Conservation (phyloP, 306 rosid species). For the Geum urbanum region DNA sequence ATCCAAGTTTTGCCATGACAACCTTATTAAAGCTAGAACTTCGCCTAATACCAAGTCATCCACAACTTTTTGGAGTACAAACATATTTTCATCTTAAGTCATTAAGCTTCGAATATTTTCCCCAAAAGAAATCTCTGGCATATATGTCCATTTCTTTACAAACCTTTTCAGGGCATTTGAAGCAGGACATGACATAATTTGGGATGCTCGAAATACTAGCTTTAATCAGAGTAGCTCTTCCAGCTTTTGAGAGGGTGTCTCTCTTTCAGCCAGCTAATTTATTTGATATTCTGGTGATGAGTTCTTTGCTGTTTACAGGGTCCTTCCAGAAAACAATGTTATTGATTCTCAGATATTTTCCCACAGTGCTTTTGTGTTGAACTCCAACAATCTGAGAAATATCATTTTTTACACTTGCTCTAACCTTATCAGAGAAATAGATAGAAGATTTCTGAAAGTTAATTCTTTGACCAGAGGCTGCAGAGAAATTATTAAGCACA, state of each 20-base stretch:
- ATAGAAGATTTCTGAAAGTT: neutral
- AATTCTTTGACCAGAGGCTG: neutral
- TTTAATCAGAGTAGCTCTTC: neutral
- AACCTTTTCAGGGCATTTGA: neutral
- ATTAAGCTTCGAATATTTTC: no score
- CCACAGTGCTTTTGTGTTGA: neutral
- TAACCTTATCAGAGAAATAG: neutral
- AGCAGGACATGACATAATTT: neutral
- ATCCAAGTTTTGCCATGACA: neutral
- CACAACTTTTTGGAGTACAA: neutral
- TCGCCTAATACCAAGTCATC: neutral
- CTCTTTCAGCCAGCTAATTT: no score
- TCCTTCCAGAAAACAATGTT: neutral
- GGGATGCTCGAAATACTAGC: neutral
- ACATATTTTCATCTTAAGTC: neutral
- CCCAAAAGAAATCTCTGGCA: neutral
- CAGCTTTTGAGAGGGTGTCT: no score
- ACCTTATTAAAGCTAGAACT: neutral
- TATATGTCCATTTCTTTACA: neutral
- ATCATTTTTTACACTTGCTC: neutral
- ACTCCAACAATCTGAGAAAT: neutral
- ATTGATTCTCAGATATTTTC: neutral
- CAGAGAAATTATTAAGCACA: no score
- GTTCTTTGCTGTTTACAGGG: no score
- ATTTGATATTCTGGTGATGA: no score